phyloP scores from a whole-genome alignment of 2,329 filamentous ascomycete genomes.

The Zarea fungicola region DNA sequence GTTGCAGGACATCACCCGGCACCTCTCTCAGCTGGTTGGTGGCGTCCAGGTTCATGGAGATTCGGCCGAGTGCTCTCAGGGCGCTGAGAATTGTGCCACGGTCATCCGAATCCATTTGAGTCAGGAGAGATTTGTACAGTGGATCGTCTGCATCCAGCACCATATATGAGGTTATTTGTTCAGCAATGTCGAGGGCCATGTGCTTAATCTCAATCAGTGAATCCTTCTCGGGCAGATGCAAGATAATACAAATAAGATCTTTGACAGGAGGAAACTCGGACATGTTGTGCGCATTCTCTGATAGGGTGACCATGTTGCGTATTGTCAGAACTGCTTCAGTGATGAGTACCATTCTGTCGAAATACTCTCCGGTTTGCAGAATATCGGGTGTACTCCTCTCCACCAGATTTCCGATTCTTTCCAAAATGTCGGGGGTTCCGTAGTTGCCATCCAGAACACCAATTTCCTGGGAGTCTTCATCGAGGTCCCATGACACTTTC shows the following conservation, averaged over 20 bases:
- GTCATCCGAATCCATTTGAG: constrained; percentile 62
- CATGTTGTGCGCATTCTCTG: constrained; percentile 81
- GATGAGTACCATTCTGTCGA: constrained; percentile 66
- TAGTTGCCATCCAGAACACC: constrained; percentile 39
- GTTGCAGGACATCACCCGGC: constrained; percentile 58
- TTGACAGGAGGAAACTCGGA: constrained; percentile 69
- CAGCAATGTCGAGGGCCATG: constrained; percentile 84
- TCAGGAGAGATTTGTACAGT: constrained; percentile 69
- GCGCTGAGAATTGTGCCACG: constrained; percentile 76
- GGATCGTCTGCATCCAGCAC: constrained; percentile 66
- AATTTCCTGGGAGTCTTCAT: constrained; percentile 48
- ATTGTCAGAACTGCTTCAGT: constrained; percentile 84
- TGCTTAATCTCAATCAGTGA: constrained; percentile 80
- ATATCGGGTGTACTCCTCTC: constrained; percentile 59
- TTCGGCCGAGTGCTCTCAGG: constrained; percentile 75
- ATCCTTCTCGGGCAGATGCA: constrained; percentile 70
- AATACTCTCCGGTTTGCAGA: constrained; percentile 66
- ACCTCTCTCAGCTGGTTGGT: constrained; percentile 72
- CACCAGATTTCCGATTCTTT: constrained; percentile 61
- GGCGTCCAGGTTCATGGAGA: constrained; percentile 79
- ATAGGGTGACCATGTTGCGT: constrained; percentile 91
- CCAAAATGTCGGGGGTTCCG: constrained; percentile 52
- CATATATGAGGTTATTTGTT: constrained; percentile 82
- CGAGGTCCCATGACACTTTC: constrained; percentile 63
- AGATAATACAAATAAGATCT: constrained; percentile 76